A percentile compares a stretch with the other conserved stretches of the same genome.
These are phyloP conservation scores for Didymella segeticola DNA, from an alignment of 2,329 filamentous ascomycete species.

Conservation along the genomic window DNA sequence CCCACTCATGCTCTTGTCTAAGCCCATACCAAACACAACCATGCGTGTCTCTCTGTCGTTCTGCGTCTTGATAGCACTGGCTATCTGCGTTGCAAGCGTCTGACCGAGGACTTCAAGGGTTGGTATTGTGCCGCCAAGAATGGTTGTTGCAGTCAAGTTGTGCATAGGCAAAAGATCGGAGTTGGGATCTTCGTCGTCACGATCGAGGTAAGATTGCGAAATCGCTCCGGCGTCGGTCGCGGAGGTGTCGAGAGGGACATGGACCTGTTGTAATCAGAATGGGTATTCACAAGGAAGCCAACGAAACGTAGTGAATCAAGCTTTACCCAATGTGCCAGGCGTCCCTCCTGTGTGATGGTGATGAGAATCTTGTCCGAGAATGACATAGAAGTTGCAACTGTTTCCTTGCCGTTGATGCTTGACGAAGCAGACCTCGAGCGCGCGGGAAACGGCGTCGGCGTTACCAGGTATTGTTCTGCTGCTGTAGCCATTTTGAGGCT, in stretches of 20 bases:
- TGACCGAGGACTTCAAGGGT: constrained; percentile 85
- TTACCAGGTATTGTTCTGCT: constrained; percentile 30
- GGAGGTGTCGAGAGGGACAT: constrained; percentile 76
- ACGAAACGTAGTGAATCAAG: constrained; percentile 2
- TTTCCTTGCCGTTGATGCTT: constrained; percentile 70
- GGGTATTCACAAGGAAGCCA: background rate
- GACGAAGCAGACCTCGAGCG: constrained; percentile 63
- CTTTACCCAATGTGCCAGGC: constrained; percentile 88
- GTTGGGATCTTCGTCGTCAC: constrained; percentile 50
- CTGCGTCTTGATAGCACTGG: constrained; percentile 75
- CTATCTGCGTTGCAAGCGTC: constrained; percentile 88
- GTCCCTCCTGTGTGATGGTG: constrained; percentile 84
- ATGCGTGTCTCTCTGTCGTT: constrained; percentile 68
- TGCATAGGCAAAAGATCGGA: constrained; percentile 72
- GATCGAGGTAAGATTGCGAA: constrained; percentile 51
- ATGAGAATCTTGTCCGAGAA: constrained; percentile 93
- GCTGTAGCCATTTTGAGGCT: constrained; percentile 15
- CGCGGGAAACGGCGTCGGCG: constrained; percentile 69
- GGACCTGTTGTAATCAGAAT: constrained; percentile 61
- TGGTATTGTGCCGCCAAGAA: constrained; percentile 82
- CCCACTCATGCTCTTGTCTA: constrained; percentile 60
- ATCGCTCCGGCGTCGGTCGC: constrained; percentile 68
- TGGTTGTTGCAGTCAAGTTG: constrained; percentile 83
- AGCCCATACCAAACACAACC: constrained; percentile 65
- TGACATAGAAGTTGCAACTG: constrained; percentile 73